Conservation (phyloP, 129 eudicot genomes). For the Pulicaria dysenterica region DNA sequence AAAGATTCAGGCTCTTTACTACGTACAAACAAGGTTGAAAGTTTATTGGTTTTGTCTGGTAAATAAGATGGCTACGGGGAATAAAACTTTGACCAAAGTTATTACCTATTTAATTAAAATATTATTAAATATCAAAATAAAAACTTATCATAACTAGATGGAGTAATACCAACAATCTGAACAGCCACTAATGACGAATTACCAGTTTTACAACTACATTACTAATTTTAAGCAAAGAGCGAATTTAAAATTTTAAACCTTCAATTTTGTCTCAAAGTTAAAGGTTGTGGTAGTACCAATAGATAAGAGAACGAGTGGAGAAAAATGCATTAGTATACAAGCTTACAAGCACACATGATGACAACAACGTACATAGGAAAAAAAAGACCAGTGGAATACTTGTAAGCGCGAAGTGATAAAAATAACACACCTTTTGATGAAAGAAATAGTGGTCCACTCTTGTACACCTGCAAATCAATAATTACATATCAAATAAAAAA, state of each 20-base stretch:
- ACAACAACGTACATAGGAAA: constrained; percentile 1
- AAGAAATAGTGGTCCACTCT: constrained; percentile 83
- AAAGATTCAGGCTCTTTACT: background rate
- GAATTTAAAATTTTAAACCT: background rate
- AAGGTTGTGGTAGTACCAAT: constrained; percentile 15
- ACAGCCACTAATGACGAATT: constrained; percentile 24
- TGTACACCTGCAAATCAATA: constrained; percentile 71
- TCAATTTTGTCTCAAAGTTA: constrained; percentile 8
- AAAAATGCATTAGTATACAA: constrained; percentile 5
- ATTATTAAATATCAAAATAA: constrained; percentile 2
- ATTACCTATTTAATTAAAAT: background rate
- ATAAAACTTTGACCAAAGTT: background rate
- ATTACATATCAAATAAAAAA: constrained; percentile 20
- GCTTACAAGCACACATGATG: constrained; percentile 17
- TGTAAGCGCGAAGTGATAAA: constrained; percentile 27
- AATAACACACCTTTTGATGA: constrained; percentile 81
- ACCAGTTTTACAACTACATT: constrained; percentile 16
- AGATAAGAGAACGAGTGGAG: background rate
- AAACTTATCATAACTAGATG: background rate
- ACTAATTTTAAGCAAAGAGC: constrained; percentile 10
- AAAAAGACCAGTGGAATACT: constrained; percentile 12
- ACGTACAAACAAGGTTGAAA: too few species aligned
- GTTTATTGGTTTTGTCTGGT: background rate
- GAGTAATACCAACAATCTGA: background rate
- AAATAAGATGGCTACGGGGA: background rate